Evolutionary conservation across 1,284 basidiomycete species (phyloP).

Genomic region (Agroathelia rolfsii): DNA sequence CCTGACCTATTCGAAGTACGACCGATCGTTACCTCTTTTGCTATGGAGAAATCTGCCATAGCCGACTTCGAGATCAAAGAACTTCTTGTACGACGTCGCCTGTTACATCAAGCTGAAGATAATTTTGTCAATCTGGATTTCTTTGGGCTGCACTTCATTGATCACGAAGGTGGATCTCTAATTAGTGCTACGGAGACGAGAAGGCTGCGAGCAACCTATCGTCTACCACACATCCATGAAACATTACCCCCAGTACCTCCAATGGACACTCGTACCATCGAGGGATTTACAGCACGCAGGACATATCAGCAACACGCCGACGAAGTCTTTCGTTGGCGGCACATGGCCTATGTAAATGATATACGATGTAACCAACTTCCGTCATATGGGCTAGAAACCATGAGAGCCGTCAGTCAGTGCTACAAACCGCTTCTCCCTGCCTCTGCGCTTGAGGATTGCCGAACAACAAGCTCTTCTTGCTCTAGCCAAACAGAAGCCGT

Average conservation of each 20-base stretch:
- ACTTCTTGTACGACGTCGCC: slow-evolving; percentile 66
- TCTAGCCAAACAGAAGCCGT: no score
- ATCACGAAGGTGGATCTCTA: slow-evolving; percentile 38
- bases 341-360: slow-evolving; percentile 67
- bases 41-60: slow-evolving; percentile 73
- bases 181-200: slow-evolving; percentile 44
- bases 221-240: slow-evolving; percentile 51
- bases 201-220: slow-evolving; percentile 61
- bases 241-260: slow-evolving; percentile 50
- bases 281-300: slow-evolving; percentile 58
- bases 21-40: slow-evolving; percentile 88
- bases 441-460: slow-evolving; percentile 35
- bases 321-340: slow-evolving; percentile 54
- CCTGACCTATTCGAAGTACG: slow-evolving; percentile 94
- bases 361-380: slow-evolving; percentile 61
- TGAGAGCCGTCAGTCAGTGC: slow-evolving; percentile 35
- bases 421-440: slow-evolving; percentile 48
- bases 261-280: slow-evolving; percentile 66
- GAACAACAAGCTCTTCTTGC: no score
- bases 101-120: slow-evolving; percentile 43
- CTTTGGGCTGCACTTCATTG: slow-evolving; percentile 58
- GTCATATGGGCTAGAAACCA: slow-evolving; percentile 55
- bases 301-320: slow-evolving; percentile 46
- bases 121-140: slow-evolving; percentile 51
- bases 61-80: slow-evolving; percentile 87